A percentile compares a stretch with the other conserved stretches of the same genome.
Evolutionary conservation across 1,284 basidiomycete species (phyloP).

Genomic region (Melampsora americana): DNA sequence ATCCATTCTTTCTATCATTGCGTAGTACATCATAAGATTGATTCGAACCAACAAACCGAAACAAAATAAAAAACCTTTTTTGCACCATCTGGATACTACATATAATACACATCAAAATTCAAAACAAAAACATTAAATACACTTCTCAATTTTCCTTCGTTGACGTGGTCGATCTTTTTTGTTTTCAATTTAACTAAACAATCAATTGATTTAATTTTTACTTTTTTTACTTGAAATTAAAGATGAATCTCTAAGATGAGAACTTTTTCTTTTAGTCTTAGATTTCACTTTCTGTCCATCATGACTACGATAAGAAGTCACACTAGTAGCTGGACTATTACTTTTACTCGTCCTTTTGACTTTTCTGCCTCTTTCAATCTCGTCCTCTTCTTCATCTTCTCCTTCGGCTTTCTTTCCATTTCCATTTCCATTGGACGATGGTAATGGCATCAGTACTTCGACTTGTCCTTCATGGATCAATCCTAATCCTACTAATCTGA

Average conservation of each 20-base stretch:
- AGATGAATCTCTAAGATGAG: neutral
- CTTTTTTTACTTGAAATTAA: neutral
- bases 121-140: no score
- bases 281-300: neutral
- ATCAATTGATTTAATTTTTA: neutral
- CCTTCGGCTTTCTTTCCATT: neutral
- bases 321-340: constrained; percentile 4
- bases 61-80: no score
- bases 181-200: no score
- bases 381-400: neutral
- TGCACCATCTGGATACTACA: no score
- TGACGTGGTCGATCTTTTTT: no score
- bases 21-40: no score
- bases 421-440: neutral
- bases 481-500: constrained; percentile 22
- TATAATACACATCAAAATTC: no score
- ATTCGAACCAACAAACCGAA: no score
- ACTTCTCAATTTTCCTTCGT: no score
- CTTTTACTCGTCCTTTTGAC: neutral
- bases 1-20: no score
- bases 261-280: neutral
- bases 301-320: neutral
- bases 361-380: neutral
- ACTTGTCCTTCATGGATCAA: constrained; percentile 43
- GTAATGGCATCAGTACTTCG: constrained; percentile 35